Evolutionary conservation across 139 green algal species (phyloP), one percentile per base, ranked within the genome.

Genomic region (Closterium sp.): DNA sequence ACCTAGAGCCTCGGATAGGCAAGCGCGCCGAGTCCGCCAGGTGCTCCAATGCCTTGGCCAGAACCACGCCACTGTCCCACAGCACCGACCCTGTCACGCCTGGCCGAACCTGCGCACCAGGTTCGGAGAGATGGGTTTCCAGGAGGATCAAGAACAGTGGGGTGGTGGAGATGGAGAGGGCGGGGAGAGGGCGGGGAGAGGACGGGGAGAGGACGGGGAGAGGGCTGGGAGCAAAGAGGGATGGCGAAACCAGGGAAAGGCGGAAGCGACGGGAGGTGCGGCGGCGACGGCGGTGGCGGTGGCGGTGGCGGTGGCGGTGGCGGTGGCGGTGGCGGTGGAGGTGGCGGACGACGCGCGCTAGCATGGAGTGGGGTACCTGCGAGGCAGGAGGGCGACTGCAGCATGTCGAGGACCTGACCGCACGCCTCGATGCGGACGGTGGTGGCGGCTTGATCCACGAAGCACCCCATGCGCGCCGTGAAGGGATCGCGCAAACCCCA

Each of bases 61-160:
- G 90, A 28, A 93, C 85, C n/a, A 93, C 34, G 87, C 85, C 90
- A 34, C 90, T 93, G 90, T 93, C 90, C 90, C 90, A 93, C 36
- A 93, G 33, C 21, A 93, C 90, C n/a, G 90, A 91, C 10, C 90
- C 90, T 19, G 90, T 93, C 34, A 93, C 90, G 23, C 85, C 85
- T 33, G 90, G 28, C 90, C 90, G 43, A 87, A 92, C 90, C 90
- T 92, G 89, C 81, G 12, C 6, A 84, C 23, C 87, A 91, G 30
- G 64, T 83, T 9, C 30, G 33, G 87, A 88, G n/a, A 87, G 33
- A 76, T 76, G 55, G 36, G 36, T n/a, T n/a, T n/a, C 36, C 36
- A 55, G 36, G 6, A 4, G 36, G 36, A 6, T 55, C n/a, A n/a
- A n/a, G n/a, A n/a, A n/a, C n/a, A n/a, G n/a, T 55, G 4, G 4